Evolutionary conservation across 805 yeast genomes (phyloP), one percentile per base, ranked within the genome.

Genomic region (Ogataea methylovora): DNA sequence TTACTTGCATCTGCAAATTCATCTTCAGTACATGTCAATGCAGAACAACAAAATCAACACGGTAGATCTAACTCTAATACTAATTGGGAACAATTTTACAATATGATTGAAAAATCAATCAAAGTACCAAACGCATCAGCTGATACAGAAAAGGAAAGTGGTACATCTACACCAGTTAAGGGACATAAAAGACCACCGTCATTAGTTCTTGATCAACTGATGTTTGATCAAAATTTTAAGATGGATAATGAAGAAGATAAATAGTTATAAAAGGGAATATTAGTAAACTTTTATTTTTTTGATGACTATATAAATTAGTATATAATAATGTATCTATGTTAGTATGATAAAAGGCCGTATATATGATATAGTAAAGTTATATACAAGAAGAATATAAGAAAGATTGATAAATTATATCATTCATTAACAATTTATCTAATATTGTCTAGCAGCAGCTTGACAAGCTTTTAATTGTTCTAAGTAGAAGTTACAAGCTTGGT

Each of bases 391-490:
- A 30, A 30, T 10, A 19, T 26, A 13, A 12, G 15, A 25, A 27
- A 14, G n/a, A n/a, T 18, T 15, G 5, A 26, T 15, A 24, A 18
- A 18, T 7, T 2, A 6, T 15, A 12, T 13, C 22, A 30, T 15
- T 11, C 9, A 16, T 12, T 11, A 9, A 9, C 8, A 17, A 23
- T 4, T 14, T 28, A 36, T 28, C 48, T 77, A 88, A 61, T 84
- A 88, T 50, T 74, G 84, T 46, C 79, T 74, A 36, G 95, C 71
- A 49, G 96, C 95, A 63, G 84, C 86, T 67, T 92, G 97, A 65
- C 98, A 92, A 15, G 97, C 94, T 70, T 84, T 90, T 61, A 92
- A 79, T 69, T 90, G 97, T 67, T 92, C 97, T 65, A 92, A 72
- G 67, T 92, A 92, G 76, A 75, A 92, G 56, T 88, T 97, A 67